Evolutionary conservation across 371 early-diverging fungal genomes (phyloP).

Genomic region (Catenaria anguillulae): DNA sequence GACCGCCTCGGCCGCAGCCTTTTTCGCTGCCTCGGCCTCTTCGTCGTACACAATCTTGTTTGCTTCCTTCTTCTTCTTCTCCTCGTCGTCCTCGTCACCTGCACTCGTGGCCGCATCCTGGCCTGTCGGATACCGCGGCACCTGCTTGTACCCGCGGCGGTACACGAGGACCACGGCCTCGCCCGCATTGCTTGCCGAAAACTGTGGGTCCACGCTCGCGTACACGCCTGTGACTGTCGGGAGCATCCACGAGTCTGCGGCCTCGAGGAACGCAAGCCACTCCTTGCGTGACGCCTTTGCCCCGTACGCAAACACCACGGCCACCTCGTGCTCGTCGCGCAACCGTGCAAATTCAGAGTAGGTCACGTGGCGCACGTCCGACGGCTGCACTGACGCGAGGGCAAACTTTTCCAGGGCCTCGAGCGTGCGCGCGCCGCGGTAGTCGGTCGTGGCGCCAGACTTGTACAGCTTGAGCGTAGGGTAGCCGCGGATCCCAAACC

Average conservation of each 20-base stretch:
- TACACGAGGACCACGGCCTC: conserved; percentile 1
- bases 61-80: background rate
- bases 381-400: background rate
- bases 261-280: background rate
- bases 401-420: background rate
- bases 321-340: conserved; percentile 1
- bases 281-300: background rate
- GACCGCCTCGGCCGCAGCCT: background rate
- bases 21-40: background rate
- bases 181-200: background rate
- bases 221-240: background rate
- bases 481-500: conserved; percentile 60
- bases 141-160: conserved; percentile 2
- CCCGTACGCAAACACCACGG: background rate
- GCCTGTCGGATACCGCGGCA: background rate
- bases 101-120: background rate
- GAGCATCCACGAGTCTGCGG: background rate
- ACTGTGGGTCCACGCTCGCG: background rate
- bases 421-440: background rate
- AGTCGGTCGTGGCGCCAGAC: conserved; percentile 43
- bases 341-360: background rate
- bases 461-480: conserved; percentile 88
- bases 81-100: background rate
- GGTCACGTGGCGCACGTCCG: background rate
- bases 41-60: background rate